Base-by-base conservation (phyloP, 2,329 filamentous ascomycete genomes). In the Cladosporium austrohemisphaericum region DNA sequence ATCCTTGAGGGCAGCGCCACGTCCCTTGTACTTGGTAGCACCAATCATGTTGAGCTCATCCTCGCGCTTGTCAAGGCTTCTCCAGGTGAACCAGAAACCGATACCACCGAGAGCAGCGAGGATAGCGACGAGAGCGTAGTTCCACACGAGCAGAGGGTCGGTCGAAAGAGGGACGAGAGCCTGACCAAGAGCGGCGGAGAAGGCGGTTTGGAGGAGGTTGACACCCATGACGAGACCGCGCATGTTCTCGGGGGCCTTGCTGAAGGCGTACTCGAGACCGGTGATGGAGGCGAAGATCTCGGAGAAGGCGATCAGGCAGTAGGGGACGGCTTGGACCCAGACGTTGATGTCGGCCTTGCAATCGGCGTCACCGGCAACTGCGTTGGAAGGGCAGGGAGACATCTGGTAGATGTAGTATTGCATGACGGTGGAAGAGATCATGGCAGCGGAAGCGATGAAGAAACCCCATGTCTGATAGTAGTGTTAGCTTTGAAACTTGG, bases 121-220 rank as follows among this genome's bases (percentile, higher is more conserved):
- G n/a, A 49, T 23, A 20, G 46, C 38, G 3, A 49, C 46, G 16
- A 49, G 11, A n/a, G 35, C 76, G 67, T 90, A 90, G 70, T 89
- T 77, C 81, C 82, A 86, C 44, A 82, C 63, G 55, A 86, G 74
- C 54, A 82, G 72, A 18, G 84, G 85, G 62, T 88, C 80, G 50
- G 75, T 75, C 10, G 80, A 77, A 11, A 76, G 65, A 1, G 83
- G 79, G 4, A 79, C 76, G 16, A 87, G 68, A 4, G 81, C 76
- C 57, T 84, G 78, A 1, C 79, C 81, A 22, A 88, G 67, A 33
- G 77, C 78, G 5, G 79, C 74, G 4, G 78, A 77, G 46, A 80
- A 73, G 2, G 80, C 81, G 38, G 71, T 79, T 50, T 78, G 81
- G 47, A 83, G 71, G 49, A 82, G 71, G 56, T 79, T 83, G 36